Evolutionary conservation across 306 rosid genomes (phyloP).

Genomic region (Inga laurina): DNA sequence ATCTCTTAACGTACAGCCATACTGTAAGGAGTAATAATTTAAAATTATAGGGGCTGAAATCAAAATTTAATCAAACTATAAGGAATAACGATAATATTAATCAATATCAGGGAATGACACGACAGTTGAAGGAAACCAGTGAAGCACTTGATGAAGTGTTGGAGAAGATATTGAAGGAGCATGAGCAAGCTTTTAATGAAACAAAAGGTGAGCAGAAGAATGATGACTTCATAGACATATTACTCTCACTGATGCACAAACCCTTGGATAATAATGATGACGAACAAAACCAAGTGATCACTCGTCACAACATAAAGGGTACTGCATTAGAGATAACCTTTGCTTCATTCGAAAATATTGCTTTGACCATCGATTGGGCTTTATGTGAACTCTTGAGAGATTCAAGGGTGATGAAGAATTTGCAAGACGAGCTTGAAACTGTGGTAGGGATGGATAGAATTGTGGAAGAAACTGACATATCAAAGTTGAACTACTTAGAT

Average conservation of each 20-base stretch:
- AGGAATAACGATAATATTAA: too few species aligned
- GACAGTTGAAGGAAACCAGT: background rate
- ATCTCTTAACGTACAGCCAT: too few species aligned
- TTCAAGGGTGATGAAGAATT: conserved; percentile 43
- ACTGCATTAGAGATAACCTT: conserved; percentile 33
- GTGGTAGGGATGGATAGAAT: conserved; percentile 37
- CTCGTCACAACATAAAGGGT: conserved; percentile 40
- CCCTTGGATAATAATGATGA: background rate
- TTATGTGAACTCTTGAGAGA: conserved; percentile 46
- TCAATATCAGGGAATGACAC: background rate
- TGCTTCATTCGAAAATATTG: conserved; percentile 32
- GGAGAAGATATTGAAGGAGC: conserved; percentile 32
- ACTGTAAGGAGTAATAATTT: too few species aligned
- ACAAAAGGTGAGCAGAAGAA: background rate
- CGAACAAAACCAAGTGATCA: conserved; percentile 15
- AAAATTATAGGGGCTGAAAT: too few species aligned
- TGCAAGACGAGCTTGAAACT: conserved; percentile 46
- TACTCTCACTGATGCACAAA: conserved; percentile 30
- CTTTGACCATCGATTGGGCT: conserved; percentile 37
- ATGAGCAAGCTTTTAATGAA: background rate
- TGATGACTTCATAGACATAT: conserved; percentile 31
- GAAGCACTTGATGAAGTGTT: conserved; percentile 9
- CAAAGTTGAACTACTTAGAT: conserved; percentile 35
- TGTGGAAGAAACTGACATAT: conserved; percentile 47
- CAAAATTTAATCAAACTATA: too few species aligned